Evolutionary conservation across 106 monocot genomes (phyloP), one percentile per base, ranked within the genome.

Genomic region (Dendrobium officinale): DNA sequence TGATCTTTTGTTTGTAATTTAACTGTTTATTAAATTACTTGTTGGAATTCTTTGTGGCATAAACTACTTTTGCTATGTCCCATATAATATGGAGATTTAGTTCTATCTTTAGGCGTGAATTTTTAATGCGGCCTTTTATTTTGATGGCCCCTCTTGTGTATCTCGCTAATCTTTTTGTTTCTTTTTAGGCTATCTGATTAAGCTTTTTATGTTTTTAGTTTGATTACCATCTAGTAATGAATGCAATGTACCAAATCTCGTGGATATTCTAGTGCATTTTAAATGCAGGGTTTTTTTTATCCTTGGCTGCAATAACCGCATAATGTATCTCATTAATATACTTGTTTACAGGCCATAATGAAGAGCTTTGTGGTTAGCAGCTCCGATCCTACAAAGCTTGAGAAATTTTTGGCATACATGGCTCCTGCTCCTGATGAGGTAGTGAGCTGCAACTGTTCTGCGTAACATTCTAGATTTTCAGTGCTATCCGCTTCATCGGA

Each of bases 321-420:
- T 74, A 13, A 17, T 78, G 67, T 26, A 79, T 78, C n/a, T 58
- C n/a, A 78, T 58, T 44, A 40, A 58, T 59, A 7, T 58, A 59
- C 8, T 59, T 20, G 67, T 80, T 86, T 64, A 13, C 87, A 98
- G 98, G 98, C 98, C 79, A 81, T 98, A 78, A 89, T 98, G 95
- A 98, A 93, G 85, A 95, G 95, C 80, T 95, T 85, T 83, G 83
- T 89, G 18, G 87, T 77, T 73, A 94, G 84, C 80, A 87, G 95
- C 79, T 86, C 94, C 41, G 98, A 98, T 85, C 85, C 92, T 77
- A 20, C 87, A 77, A 91, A 93, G 47, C 67, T 77, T 45, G 98
- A 95, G 79, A 98, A 95, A 84, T 98, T 94, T 84, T 86, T 98
- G 79, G 89, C 95, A 16, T 98, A 95, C 84, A 95, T 98, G 94